phyloP scores from a whole-genome alignment of 1,139 yeast genomes.

The Pichia norvegensis region DNA sequence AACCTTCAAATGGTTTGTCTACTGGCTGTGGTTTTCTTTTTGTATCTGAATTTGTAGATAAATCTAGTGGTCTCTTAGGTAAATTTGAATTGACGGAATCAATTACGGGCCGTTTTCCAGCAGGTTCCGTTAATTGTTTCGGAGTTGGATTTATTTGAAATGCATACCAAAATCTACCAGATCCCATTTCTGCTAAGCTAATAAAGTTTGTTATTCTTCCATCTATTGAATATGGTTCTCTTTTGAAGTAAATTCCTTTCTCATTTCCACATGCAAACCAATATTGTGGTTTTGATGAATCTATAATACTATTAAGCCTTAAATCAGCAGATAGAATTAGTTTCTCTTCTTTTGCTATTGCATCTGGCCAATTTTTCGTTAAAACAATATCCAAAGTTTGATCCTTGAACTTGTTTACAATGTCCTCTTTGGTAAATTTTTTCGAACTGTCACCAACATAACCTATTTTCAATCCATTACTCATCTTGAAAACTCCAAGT shows the following conservation, averaged over 20 bases:
- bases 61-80: constrained; percentile 4
- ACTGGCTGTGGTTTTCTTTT: not conserved
- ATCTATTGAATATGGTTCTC: constrained; percentile 41
- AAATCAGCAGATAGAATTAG: constrained; percentile 34
- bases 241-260: constrained; percentile 45
- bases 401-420: constrained; percentile 18
- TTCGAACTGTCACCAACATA: constrained; percentile 30
- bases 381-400: constrained; percentile 46
- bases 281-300: constrained; percentile 47
- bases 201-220: constrained; percentile 48
- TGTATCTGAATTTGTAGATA: not conserved
- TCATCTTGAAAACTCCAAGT: constrained; percentile 34
- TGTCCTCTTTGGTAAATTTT: constrained; percentile 18
- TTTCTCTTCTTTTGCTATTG: constrained; percentile 37
- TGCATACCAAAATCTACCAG: constrained; percentile 67
- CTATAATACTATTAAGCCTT: constrained; percentile 41
- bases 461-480: constrained; percentile 42
- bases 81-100: not conserved
- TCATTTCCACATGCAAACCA: constrained; percentile 53
- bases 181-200: constrained; percentile 53
- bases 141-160: constrained; percentile 34
- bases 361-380: constrained; percentile 54
- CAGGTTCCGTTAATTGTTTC: not conserved
- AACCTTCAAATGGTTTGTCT: constrained; percentile 26
- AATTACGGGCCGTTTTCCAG: not conserved